phyloP scores from a whole-genome alignment of 192 early-diverging fungal species.

The Podila epigama region DNA sequence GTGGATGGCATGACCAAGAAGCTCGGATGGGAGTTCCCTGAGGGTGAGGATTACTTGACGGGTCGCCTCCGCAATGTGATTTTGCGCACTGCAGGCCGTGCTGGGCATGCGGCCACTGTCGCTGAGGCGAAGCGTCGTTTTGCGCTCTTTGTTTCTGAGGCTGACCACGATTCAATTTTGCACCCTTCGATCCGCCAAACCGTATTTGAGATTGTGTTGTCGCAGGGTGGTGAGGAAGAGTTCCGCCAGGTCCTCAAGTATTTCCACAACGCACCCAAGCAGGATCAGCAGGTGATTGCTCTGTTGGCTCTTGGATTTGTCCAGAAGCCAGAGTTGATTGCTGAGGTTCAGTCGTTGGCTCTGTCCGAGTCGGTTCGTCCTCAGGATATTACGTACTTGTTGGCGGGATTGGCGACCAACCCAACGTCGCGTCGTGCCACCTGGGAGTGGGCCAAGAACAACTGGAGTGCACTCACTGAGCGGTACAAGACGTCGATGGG shows the following conservation, averaged over 20 bases:
- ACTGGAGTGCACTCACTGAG: conserved; percentile 60
- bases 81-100: conserved; percentile 74
- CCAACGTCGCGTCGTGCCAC: conserved; percentile 61
- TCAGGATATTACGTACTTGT: conserved; percentile 71
- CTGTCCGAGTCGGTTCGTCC: conserved; percentile 71
- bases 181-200: conserved; percentile 76
- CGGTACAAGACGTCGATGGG: conserved; percentile 51
- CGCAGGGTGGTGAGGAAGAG: conserved; percentile 66
- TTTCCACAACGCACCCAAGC: conserved; percentile 62
- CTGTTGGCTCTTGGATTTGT: conserved; percentile 69
- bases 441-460: conserved; percentile 73
- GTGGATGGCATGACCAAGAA: conserved; percentile 74
- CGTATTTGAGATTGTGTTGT: conserved; percentile 77
- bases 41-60: conserved; percentile 77
- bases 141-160: conserved; percentile 61
- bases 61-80: conserved; percentile 82
- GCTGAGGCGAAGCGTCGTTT: conserved; percentile 79
- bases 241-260: conserved; percentile 68
- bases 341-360: conserved; percentile 66
- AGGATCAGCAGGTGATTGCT: conserved; percentile 74
- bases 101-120: conserved; percentile 70
- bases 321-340: conserved; percentile 63
- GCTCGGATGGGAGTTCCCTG: conserved; percentile 82
- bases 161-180: conserved; percentile 70
- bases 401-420: conserved; percentile 55